Conservation (phyloP, 768 basidiomycete species). For the Flagelloscypha sp. region DNA sequence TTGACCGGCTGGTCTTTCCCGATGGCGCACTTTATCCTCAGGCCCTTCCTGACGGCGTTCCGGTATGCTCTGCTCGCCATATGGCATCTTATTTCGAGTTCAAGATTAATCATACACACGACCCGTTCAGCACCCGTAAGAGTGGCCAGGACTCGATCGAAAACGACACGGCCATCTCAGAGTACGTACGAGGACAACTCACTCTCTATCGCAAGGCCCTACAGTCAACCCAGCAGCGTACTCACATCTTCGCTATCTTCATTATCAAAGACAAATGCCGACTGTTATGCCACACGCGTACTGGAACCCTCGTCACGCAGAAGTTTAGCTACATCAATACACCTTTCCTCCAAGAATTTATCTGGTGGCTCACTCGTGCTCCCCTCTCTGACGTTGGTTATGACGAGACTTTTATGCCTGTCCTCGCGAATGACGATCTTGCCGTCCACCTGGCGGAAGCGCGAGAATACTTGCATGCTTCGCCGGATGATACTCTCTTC, state of each 20-base stretch:
- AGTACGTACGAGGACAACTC: conserved; percentile 9
- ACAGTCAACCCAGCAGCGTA: conserved; percentile 9
- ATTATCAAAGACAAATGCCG: conserved; percentile 8
- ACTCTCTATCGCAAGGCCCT: conserved; percentile 10
- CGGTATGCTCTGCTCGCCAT: conserved; percentile 8
- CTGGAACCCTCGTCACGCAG: background rate
- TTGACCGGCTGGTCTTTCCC: too few species aligned
- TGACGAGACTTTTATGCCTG: conserved; percentile 6
- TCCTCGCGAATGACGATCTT: background rate
- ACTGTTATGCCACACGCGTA: conserved; percentile 4
- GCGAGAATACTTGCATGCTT: too few species aligned
- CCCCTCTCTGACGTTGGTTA: conserved; percentile 7
- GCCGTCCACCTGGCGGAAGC: too few species aligned
- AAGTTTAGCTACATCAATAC: conserved; percentile 4
- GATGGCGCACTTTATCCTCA: conserved; percentile 9
- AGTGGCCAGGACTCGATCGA: conserved; percentile 2
- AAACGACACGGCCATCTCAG: background rate
- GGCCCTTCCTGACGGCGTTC: conserved; percentile 3
- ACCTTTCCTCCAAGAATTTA: conserved; percentile 1
- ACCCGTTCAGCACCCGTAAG: conserved; percentile 9
- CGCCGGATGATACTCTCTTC: conserved; percentile 5
- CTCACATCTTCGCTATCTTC: conserved; percentile 8
- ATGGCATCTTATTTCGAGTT: conserved; percentile 9
- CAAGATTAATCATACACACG: conserved; percentile 3
- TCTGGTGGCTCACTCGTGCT: conserved; percentile 10